A percentile compares a stretch with the other conserved stretches of the same genome.
phyloP scores from a whole-genome alignment of 352 stramenopile genomes.

The Pythium sukuiense region DNA sequence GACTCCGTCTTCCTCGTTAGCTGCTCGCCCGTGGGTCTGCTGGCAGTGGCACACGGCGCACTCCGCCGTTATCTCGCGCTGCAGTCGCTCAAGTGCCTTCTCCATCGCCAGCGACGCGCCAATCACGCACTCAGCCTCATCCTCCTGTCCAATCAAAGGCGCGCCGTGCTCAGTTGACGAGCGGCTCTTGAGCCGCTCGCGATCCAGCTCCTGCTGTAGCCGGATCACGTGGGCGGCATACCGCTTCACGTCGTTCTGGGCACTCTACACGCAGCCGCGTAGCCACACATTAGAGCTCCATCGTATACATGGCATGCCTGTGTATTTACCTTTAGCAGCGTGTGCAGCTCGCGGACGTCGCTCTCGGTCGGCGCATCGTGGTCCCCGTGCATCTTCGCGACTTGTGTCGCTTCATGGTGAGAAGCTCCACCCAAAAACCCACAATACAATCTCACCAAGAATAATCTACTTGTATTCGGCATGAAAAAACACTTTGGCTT shows the following conservation, averaged over 20 bases:
- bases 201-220: constrained; percentile 28
- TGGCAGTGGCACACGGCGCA: constrained; percentile 20
- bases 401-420: not conserved
- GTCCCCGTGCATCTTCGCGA: not conserved
- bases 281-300: not conserved
- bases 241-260: constrained; percentile 29
- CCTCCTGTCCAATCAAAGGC: not conserved
- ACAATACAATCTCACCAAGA: not conserved
- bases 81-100: constrained; percentile 4
- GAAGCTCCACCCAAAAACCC: constrained; percentile 2
- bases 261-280: constrained; percentile 12
- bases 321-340: constrained; percentile 15
- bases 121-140: not conserved
- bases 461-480: no score
- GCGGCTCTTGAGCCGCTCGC: constrained; percentile 15
- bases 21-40: not conserved
- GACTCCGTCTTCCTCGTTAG: not conserved
- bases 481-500: no score
- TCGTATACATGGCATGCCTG: no score
- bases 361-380: not conserved
- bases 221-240: constrained; percentile 28
- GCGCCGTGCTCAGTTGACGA: not conserved
- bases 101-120: not conserved
- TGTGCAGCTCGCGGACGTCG: constrained; percentile 22
- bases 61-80: not conserved